These are phyloP conservation scores for Rhodamnia rubescens DNA, from an alignment of 345 rosid species.

Conservation along the genomic window DNA sequence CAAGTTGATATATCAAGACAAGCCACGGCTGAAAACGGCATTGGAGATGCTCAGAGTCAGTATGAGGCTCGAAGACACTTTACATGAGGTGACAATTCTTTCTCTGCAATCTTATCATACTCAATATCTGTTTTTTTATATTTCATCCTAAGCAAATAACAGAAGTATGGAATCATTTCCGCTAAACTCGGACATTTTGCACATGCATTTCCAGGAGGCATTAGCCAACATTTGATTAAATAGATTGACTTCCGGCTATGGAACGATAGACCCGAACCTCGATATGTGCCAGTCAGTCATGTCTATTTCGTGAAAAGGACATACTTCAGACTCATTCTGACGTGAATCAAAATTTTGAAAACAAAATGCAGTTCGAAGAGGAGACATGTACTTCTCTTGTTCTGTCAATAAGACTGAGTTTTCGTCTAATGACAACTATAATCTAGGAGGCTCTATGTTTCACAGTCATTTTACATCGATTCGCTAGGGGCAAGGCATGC, in stretches of 20 bases:
- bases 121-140: neutral
- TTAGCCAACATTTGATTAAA: neutral
- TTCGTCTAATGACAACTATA: neutral
- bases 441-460: too few relatives aligned
- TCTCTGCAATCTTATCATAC: neutral
- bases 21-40: slow-evolving; percentile 89
- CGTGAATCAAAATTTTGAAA: neutral
- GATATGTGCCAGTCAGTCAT: neutral
- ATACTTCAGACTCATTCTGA: neutral
- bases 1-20: slow-evolving; percentile 92
- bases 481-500: too few relatives aligned
- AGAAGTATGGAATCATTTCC: neutral
- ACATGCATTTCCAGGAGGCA: neutral
- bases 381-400: neutral
- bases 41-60: slow-evolving; percentile 90
- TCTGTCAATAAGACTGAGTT: neutral
- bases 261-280: neutral
- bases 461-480: too few relatives aligned
- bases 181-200: neutral
- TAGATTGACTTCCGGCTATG: neutral
- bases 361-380: neutral
- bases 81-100: slow-evolving; percentile 33
- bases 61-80: slow-evolving; percentile 63
- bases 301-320: neutral
- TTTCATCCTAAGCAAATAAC: neutral